Percentiles rank a stretch among this genome's conserved stretches.
These are phyloP conservation scores for Candida multigemmis DNA, from an alignment of 805 yeast genomes.

Conservation along the genomic window DNA sequence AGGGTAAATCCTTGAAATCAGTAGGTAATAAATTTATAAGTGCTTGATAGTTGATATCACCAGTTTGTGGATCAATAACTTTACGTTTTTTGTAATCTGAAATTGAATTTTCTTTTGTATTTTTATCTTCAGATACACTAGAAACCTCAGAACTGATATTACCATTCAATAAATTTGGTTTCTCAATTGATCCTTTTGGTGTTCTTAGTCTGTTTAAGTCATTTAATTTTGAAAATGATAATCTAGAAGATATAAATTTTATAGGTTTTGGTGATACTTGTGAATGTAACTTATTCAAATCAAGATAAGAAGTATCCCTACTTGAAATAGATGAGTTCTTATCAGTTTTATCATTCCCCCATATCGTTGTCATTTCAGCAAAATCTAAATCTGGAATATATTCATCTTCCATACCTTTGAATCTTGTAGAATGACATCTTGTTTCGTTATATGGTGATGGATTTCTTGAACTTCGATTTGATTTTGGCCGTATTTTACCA, in stretches of 20 bases:
- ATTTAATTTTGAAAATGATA: slow-evolving; percentile 11
- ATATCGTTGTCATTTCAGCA: slow-evolving; percentile 34
- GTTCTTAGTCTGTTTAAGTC: slow-evolving; percentile 14
- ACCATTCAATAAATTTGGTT: neutral
- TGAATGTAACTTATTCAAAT: slow-evolving; percentile 33
- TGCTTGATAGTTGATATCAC: slow-evolving; percentile 28
- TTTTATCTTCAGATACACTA: slow-evolving; percentile 1
- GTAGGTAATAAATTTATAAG: slow-evolving; percentile 39
- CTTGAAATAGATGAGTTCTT: slow-evolving; percentile 19
- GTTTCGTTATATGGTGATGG: slow-evolving; percentile 5
- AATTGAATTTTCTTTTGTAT: slow-evolving; percentile 4
- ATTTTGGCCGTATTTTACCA: slow-evolving; percentile 37
- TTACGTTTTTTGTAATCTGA: slow-evolving; percentile 12
- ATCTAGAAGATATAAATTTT: slow-evolving; percentile 5
- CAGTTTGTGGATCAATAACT: slow-evolving; percentile 10
- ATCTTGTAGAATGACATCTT: slow-evolving; percentile 21
- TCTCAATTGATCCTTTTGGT: slow-evolving; percentile 4
- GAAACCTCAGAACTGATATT: neutral
- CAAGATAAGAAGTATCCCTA: slow-evolving; percentile 28
- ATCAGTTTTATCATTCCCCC: slow-evolving; percentile 23
- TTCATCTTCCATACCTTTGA: slow-evolving; percentile 60
- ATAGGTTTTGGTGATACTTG: slow-evolving; percentile 36
- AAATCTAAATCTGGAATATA: slow-evolving; percentile 68
- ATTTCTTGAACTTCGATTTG: slow-evolving; percentile 9
- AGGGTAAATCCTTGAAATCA: slow-evolving; percentile 48